Evolutionary conservation across 345 rosid species (phyloP).

Genomic region (Eutrema heterophyllum): DNA sequence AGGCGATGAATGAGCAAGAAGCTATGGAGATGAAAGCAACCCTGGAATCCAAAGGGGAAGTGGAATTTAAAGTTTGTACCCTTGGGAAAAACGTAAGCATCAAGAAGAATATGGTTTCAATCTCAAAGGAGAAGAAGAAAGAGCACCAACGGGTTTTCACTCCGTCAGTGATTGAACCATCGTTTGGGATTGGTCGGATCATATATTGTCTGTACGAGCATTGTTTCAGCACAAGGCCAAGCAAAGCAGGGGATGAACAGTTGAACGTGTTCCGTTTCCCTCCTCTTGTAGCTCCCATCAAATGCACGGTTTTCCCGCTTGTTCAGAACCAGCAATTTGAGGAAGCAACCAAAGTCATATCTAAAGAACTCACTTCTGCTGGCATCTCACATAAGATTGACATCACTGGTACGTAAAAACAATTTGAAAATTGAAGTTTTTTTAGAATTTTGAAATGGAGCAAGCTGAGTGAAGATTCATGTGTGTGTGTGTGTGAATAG

Average conservation of each 20-base stretch:
- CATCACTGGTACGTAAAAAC: constrained; percentile 61
- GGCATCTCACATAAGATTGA: constrained; percentile 91
- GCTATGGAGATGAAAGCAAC: constrained; percentile 79
- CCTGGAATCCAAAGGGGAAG: constrained; percentile 79
- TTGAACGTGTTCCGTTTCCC: constrained; percentile 83
- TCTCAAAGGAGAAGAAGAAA: constrained; percentile 83
- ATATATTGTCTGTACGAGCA: constrained; percentile 91
- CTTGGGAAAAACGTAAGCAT: constrained; percentile 57
- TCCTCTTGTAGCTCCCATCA: constrained; percentile 86
- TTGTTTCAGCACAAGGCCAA: constrained; percentile 76
- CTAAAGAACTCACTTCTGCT: constrained; percentile 63
- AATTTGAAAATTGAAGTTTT: too few relatives aligned
- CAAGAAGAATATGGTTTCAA: constrained; percentile 79
- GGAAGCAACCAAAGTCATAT: constrained; percentile 62
- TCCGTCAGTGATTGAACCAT: constrained; percentile 93
- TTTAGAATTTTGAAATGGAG: neutral
- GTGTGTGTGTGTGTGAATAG: constrained; percentile 31
- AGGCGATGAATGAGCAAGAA: constrained; percentile 91
- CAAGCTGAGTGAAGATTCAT: neutral
- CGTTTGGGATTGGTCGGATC: constrained; percentile 92
- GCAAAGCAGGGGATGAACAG: constrained; percentile 90
- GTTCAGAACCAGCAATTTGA: constrained; percentile 84
- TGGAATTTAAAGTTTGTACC: constrained; percentile 71
- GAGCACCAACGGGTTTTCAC: constrained; percentile 89
- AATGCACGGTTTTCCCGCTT: constrained; percentile 93